A percentile compares a stretch with the other conserved stretches of the same genome.
Evolutionary conservation across 768 basidiomycete species (phyloP).

Genomic region (Amanita muscaria): DNA sequence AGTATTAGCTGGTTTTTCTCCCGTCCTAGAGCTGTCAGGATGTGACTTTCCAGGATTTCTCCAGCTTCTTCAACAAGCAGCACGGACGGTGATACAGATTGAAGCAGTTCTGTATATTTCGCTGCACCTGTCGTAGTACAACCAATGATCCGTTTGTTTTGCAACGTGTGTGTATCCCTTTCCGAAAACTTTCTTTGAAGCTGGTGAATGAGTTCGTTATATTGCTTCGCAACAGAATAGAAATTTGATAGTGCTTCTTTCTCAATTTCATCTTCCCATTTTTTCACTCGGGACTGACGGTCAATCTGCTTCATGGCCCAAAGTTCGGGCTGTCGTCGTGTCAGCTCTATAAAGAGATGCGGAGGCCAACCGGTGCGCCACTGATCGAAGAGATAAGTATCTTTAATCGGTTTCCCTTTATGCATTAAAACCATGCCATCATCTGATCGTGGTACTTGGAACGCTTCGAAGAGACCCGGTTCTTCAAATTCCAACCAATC

Average conservation of each 20-base stretch:
- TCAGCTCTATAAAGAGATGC: conserved; percentile 29
- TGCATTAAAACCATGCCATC: conserved; percentile 39
- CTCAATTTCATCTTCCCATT: conserved; percentile 30
- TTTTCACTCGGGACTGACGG: conserved; percentile 19
- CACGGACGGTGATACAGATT: conserved; percentile 37
- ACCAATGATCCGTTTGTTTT: conserved; percentile 46
- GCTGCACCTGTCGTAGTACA: conserved; percentile 68
- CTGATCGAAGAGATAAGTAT: conserved; percentile 34
- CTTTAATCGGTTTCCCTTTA: conserved; percentile 25
- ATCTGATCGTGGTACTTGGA: conserved; percentile 29
- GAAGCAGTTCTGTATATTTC: conserved; percentile 42
- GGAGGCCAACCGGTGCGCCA: conserved; percentile 41
- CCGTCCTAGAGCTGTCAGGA: conserved; percentile 45
- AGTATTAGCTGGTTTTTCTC: conserved; percentile 47
- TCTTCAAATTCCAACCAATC: conserved; percentile 45
- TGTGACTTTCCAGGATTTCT: conserved; percentile 62
- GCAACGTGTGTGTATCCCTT: conserved; percentile 25
- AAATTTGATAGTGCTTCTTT: conserved; percentile 26
- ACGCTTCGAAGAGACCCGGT: conserved; percentile 34
- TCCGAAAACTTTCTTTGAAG: conserved; percentile 29
- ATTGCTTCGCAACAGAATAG: conserved; percentile 24
- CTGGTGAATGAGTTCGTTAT: conserved; percentile 30
- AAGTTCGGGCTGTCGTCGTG: conserved; percentile 19
- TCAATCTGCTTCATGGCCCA: conserved; percentile 27
- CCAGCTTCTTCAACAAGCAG: conserved; percentile 67